Evolutionary conservation across 2,329 filamentous ascomycete genomes (phyloP), one percentile per base, ranked within the genome.

Genomic region (Pseudogymnoascus sp.): DNA sequence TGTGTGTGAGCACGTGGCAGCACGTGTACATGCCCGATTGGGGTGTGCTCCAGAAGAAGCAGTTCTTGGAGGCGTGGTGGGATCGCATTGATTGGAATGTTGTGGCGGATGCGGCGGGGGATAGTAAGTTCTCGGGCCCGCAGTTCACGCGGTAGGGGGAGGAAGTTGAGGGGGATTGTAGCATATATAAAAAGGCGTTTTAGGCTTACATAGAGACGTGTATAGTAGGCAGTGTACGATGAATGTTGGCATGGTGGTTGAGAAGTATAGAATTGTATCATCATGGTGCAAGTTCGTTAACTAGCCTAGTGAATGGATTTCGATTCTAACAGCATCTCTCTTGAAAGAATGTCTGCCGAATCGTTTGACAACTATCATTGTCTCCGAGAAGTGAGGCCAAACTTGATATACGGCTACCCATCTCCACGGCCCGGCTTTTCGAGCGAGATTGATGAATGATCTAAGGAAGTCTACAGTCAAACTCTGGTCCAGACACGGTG

Each of bases 1-100:
- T 99, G 70, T 97, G 93, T 74, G 83, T 97, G 65, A 97, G 92
- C 77, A 96, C 92, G 4, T 99, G 94, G 94, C 88, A 97, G 79
- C 94, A 97, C 77, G 87, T 89, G 7, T 99, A 90, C 85, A 78
- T 97, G 74, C 83, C 84, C 63, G 92, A 97, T 75, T 97, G 90
- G 75, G 84, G 84, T 61, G 75, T 87, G 63, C 81, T 79, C 50
- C 91, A 91, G 60, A 99, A 97, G 84, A 79, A 80, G 62, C 77
- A 79, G 61, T 99, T 85, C 75, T 80, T 92, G 62, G 83, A 89
- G 73, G 81, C 82, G 44, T 97, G 93, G 93, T 99, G 94, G 94
- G 77, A 90, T 60, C 80, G 79, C 62, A 87, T 99, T 68, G 85
- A 99, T 77, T 99, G 94, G 94, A 78, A 86, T 60, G 80, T 82